Conservation (phyloP, 192 early-diverging fungal species). For the Oehlia diaphana region DNA sequence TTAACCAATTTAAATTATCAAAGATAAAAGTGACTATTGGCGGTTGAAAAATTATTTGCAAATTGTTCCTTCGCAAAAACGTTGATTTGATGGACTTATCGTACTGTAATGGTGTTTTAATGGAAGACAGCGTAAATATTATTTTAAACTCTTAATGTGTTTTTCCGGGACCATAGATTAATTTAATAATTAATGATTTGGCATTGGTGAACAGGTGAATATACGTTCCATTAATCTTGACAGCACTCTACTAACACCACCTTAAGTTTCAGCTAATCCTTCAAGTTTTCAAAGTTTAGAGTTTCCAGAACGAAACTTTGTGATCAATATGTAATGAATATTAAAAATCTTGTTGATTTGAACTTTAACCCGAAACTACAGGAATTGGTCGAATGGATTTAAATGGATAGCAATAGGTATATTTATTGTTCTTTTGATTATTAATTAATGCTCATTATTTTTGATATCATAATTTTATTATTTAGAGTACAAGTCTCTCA, state of each 20-base stretch:
- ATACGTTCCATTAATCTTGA: not conserved
- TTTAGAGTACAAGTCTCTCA: not conserved
- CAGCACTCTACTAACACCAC: not conserved
- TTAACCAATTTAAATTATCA: not conserved
- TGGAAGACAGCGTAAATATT: not conserved
- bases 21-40: not conserved
- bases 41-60: not conserved
- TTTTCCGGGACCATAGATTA: not conserved
- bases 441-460: not conserved
- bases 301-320: not conserved
- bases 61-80: not conserved
- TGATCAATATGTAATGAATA: constrained; percentile 8
- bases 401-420: constrained; percentile 12
- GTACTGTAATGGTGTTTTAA: not conserved
- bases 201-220: not conserved
- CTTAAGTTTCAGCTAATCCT: not conserved
- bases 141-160: not conserved
- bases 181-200: not conserved
- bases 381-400: not conserved
- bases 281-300: constrained; percentile 1
- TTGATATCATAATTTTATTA: not conserved
- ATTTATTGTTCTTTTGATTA: not conserved
- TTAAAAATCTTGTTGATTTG: not conserved
- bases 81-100: not conserved
- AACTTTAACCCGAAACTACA: not conserved